A percentile compares a stretch with the other conserved stretches of the same genome.
Conservation (phyloP, 2,329 filamentous ascomycete species). For the Nothophoma quercina region DNA sequence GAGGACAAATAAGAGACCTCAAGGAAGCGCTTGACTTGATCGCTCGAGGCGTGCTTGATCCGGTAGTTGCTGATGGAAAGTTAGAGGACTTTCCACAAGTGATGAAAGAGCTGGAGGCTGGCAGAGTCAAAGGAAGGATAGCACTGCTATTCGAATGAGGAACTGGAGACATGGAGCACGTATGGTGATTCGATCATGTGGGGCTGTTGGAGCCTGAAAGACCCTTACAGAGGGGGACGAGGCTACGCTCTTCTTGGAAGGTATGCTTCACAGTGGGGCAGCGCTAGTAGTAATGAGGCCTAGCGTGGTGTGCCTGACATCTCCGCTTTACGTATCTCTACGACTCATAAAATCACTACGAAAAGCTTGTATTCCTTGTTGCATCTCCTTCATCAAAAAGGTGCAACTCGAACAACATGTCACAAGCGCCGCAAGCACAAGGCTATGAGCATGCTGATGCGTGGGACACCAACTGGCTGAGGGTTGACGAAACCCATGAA, state of each 20-base stretch:
- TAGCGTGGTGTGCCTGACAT: background rate
- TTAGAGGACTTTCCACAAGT: conserved; percentile 25
- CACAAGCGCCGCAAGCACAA: conserved; percentile 19
- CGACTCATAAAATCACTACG: conserved; percentile 7
- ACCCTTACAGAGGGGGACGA: background rate
- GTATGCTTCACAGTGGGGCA: conserved; percentile 6
- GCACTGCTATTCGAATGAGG: conserved; percentile 20
- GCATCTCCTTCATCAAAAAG: too few species aligned
- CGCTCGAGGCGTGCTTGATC: conserved; percentile 24
- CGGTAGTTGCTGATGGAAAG: conserved; percentile 28
- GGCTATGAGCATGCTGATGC: conserved; percentile 46
- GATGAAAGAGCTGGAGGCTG: conserved; percentile 26
- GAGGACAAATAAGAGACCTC: conserved; percentile 27
- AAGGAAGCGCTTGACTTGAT: conserved; percentile 27
- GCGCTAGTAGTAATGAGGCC: background rate
- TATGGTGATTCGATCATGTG: background rate
- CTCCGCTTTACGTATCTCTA: background rate
- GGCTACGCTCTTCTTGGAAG: conserved; percentile 10
- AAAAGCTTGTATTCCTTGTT: background rate
- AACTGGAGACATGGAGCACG: background rate
- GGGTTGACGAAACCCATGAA: conserved; percentile 46
- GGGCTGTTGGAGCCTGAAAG: background rate
- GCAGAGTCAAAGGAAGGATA: conserved; percentile 25
- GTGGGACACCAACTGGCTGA: conserved; percentile 44
- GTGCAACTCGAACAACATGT: conserved; percentile 11